Conservation (phyloP, 2,329 filamentous ascomycete species). For the Aspergillus pseudoterreus region DNA sequence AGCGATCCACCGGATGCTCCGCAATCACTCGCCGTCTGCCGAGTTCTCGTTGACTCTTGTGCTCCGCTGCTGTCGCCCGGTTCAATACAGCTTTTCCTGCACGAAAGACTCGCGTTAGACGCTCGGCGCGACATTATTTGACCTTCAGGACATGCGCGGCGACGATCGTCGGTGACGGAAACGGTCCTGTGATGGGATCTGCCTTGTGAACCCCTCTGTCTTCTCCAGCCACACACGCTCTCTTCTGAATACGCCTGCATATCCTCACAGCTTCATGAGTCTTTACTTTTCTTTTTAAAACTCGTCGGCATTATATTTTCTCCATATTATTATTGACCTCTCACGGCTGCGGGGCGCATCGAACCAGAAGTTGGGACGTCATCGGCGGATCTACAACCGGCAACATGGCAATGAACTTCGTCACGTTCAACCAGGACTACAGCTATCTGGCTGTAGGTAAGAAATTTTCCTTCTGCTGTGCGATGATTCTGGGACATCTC, state of each 20-base stretch:
- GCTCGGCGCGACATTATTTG: background rate
- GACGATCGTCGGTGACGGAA: slow-evolving; percentile 14
- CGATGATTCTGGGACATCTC: slow-evolving; percentile 8
- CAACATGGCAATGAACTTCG: slow-evolving; percentile 85
- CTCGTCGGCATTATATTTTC: background rate
- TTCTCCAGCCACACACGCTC: background rate
- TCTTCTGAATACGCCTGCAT: background rate
- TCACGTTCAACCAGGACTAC: slow-evolving; percentile 99
- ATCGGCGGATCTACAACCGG: slow-evolving; percentile 5
- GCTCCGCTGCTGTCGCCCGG: background rate
- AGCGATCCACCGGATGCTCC: slow-evolving; percentile 18
- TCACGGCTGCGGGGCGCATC: background rate
- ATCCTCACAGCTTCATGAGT: background rate
- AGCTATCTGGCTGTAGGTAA: slow-evolving; percentile 91
- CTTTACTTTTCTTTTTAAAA: background rate
- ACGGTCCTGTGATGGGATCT: slow-evolving; percentile 16
- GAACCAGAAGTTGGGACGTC: background rate
- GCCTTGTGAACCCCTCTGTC: slow-evolving; percentile 15
- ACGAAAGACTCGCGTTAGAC: background rate
- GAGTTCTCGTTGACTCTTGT: slow-evolving; percentile 1
- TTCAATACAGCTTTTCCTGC: slow-evolving; percentile 2
- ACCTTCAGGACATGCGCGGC: slow-evolving; percentile 13
- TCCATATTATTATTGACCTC: background rate
- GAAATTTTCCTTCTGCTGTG: slow-evolving; percentile 25
- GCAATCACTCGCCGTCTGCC: slow-evolving; percentile 6